Conservation (phyloP, 192 early-diverging fungal species). For the Chytriomyces sp. region DNA sequence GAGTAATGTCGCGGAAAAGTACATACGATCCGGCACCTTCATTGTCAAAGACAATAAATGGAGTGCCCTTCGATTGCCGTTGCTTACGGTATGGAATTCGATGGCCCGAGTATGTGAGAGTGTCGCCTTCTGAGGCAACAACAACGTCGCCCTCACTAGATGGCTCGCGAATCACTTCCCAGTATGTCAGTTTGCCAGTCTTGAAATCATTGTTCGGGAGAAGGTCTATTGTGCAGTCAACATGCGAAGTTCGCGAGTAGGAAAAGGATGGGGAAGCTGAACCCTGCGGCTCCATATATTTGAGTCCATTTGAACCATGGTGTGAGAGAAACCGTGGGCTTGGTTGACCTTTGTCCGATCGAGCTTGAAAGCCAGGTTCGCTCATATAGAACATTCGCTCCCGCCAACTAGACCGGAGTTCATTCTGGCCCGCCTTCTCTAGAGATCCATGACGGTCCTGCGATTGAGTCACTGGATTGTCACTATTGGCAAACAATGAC, state of each 20-base stretch:
- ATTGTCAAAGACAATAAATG: slow-evolving; percentile 6
- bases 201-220: slow-evolving; percentile 4
- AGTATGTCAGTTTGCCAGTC: slow-evolving; percentile 5
- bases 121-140: not conserved
- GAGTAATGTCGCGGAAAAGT: not conserved
- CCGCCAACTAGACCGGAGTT: not conserved
- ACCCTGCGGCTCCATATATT: not conserved
- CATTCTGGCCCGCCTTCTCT: too few species aligned
- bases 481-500: not conserved
- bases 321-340: not conserved
- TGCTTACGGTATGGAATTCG: too few species aligned
- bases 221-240: not conserved
- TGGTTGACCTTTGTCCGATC: not conserved
- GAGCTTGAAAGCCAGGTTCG: not conserved
- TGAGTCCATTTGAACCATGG: not conserved
- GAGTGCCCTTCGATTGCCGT: not conserved
- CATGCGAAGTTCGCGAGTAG: not conserved
- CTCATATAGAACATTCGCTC: not conserved
- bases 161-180: not conserved
- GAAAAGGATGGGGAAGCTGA: not conserved
- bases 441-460: too few species aligned
- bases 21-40: slow-evolving; percentile 18
- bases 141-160: slow-evolving; percentile 6
- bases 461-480: too few species aligned
- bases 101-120: not conserved